phyloP scores from a whole-genome alignment of 1,284 basidiomycete species.

The Psilocybe mexicana region DNA sequence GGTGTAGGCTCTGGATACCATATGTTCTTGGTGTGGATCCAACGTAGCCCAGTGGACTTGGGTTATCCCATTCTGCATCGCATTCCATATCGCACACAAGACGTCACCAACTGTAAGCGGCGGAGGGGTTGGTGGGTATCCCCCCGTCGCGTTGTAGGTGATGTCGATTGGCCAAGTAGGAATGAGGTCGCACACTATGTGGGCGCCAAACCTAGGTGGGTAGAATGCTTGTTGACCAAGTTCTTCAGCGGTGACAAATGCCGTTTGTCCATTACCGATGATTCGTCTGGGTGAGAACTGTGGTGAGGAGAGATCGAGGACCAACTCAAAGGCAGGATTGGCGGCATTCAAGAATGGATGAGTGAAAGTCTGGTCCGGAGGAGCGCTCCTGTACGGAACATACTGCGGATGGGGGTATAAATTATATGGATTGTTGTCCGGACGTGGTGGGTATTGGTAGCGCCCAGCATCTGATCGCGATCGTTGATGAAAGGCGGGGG shows the following conservation, averaged over 20 bases:
- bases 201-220: conserved; percentile 56
- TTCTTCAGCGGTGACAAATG: conserved; percentile 41
- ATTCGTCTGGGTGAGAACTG: conserved; percentile 46
- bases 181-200: conserved; percentile 56
- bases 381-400: conserved; percentile 12
- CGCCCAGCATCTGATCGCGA: conserved; percentile 45
- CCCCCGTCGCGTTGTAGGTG: conserved; percentile 34
- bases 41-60: conserved; percentile 58
- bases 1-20: conserved; percentile 56
- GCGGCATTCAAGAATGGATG: conserved; percentile 65
- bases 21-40: conserved; percentile 38
- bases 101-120: conserved; percentile 63
- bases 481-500: conserved; percentile 24
- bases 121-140: conserved; percentile 25
- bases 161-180: conserved; percentile 65
- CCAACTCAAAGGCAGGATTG: conserved; percentile 41
- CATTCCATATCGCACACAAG: conserved; percentile 50
- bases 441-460: background rate
- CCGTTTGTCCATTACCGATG: conserved; percentile 36
- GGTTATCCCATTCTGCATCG: conserved; percentile 52
- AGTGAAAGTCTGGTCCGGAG: conserved; percentile 39
- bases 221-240: conserved; percentile 54
- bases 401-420: background rate
- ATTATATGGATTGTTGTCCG: background rate
- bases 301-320: conserved; percentile 55